These are phyloP conservation scores for Aspergillus fischeri DNA, from an alignment of 2,329 filamentous ascomycete genomes.

Conservation along the genomic window DNA sequence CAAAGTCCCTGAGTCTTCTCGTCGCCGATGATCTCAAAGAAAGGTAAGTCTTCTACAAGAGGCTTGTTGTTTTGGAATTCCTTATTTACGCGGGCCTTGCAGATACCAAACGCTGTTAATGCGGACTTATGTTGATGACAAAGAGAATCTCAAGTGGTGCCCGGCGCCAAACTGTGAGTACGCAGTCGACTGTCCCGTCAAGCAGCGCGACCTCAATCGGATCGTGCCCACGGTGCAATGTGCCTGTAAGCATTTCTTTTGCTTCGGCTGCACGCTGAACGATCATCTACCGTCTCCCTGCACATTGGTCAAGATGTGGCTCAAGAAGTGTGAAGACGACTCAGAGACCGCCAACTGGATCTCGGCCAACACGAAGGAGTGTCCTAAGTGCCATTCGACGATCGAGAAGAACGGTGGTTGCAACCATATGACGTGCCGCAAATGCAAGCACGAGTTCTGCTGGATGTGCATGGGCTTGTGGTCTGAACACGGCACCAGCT, in stretches of 20 bases:
- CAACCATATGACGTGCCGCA: constrained; percentile 96
- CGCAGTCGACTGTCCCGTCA: constrained; percentile 81
- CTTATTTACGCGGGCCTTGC: constrained; percentile 13
- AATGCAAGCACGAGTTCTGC: constrained; percentile 95
- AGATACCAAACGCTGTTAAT: constrained; percentile 85
- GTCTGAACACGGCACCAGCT: constrained; percentile 97
- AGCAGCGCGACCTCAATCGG: constrained; percentile 77
- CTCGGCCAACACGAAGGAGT: constrained; percentile 97
- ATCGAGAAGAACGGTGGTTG: constrained; percentile 99
- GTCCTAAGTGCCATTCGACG: constrained; percentile 89
- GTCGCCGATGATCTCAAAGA: constrained; percentile 54
- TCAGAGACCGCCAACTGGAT: constrained; percentile 99
- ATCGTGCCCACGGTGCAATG: constrained; percentile 90
- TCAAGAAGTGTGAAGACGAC: constrained; percentile 98
- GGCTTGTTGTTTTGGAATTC: not conserved
- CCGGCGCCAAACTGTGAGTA: constrained; percentile 96
- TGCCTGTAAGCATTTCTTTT: constrained; percentile 80
- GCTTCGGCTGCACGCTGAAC: constrained; percentile 84
- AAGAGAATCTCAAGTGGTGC: constrained; percentile 94
- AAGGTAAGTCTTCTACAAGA: constrained; percentile 40
- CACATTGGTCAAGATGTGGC: constrained; percentile 84
- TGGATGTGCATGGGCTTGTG: constrained; percentile 99
- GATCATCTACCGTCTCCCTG: constrained; percentile 96
- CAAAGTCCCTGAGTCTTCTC: constrained; percentile 77
- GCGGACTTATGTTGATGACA: constrained; percentile 94